Evolutionary conservation across 1,284 basidiomycete genomes (phyloP).

Genomic region (Cutaneotrichosporon dermatis): DNA sequence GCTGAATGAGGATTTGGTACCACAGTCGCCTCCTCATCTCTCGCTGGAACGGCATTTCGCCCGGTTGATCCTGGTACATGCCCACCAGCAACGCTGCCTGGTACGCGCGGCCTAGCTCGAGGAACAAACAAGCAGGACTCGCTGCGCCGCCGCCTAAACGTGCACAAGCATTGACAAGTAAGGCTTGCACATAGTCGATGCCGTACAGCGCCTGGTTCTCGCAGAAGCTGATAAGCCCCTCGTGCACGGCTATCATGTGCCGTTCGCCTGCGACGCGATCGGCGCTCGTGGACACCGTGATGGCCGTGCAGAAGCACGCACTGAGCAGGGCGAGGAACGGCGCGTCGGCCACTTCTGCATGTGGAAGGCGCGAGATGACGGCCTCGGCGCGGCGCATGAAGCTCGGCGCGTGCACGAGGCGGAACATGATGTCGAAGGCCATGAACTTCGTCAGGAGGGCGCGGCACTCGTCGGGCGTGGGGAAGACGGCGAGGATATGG

Average conservation of each 20-base stretch:
- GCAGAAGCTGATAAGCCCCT: neutral
- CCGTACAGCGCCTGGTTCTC: neutral
- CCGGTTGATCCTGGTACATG: neutral
- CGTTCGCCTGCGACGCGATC: neutral
- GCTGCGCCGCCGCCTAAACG: neutral
- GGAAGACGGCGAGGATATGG: constrained; percentile 1
- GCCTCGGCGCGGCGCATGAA: constrained; percentile 4
- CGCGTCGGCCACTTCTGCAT: neutral
- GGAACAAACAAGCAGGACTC: neutral
- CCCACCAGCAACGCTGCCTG: constrained; percentile 3
- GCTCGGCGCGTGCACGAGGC: constrained; percentile 6
- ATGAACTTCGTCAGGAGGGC: neutral
- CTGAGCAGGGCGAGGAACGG: constrained; percentile 1
- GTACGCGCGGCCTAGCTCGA: constrained; percentile 2
- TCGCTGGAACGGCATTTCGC: neutral
- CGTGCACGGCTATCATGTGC: neutral
- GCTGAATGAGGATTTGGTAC: neutral
- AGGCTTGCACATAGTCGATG: neutral
- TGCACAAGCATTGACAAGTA: neutral
- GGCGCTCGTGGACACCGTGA: neutral
- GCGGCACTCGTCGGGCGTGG: constrained; percentile 4
- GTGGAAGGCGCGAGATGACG: constrained; percentile 1
- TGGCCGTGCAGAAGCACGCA: neutral
- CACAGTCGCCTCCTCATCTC: neutral
- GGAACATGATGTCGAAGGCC: constrained; percentile 7